A percentile compares a stretch with the other conserved stretches of the same genome.
These are phyloP conservation scores for Lachnellula subtilissima DNA, from an alignment of 2,329 filamentous ascomycete species.

Conservation along the genomic window DNA sequence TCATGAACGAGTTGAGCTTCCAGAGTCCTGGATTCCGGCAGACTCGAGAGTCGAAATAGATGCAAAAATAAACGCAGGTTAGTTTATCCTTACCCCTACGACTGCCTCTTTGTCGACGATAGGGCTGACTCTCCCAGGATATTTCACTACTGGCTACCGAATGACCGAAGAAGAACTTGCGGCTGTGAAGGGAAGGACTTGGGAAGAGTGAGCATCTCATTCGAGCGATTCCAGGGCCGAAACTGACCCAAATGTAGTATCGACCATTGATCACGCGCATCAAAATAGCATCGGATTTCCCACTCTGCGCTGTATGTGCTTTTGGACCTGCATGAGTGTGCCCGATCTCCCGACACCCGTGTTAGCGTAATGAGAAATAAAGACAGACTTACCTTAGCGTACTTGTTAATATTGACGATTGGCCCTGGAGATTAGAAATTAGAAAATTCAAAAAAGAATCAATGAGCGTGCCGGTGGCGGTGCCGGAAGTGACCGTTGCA, in stretches of 20 bases:
- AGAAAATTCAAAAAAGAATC: not conserved
- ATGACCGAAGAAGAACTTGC: constrained; percentile 83
- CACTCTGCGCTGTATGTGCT: constrained; percentile 2
- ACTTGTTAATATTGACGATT: not conserved
- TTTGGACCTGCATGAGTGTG: constrained; percentile 9
- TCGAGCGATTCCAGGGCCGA: constrained; percentile 11
- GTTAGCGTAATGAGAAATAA: not conserved
- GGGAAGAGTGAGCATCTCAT: constrained; percentile 65
- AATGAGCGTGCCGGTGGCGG: not conserved
- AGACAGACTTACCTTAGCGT: too few relatives aligned
- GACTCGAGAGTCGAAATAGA: constrained; percentile 98
- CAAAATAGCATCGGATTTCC: not conserved
- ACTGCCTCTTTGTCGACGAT: constrained; percentile 10
- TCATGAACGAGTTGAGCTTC: constrained; percentile 83
- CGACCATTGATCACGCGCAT: constrained; percentile 30
- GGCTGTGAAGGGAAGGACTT: constrained; percentile 82
- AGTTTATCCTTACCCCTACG: constrained; percentile 13
- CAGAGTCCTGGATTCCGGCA: constrained; percentile 87
- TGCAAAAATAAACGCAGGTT: constrained; percentile 93
- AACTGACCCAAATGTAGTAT: constrained; percentile 28
- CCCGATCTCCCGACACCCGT: constrained; percentile 1
- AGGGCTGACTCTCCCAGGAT: constrained; percentile 44
- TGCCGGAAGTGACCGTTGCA: not conserved
- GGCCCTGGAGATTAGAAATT: not conserved
- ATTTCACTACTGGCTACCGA: constrained; percentile 82